Conservation (phyloP, 2,329 filamentous ascomycete species). For the Zymoseptoria pseudotritici region DNA sequence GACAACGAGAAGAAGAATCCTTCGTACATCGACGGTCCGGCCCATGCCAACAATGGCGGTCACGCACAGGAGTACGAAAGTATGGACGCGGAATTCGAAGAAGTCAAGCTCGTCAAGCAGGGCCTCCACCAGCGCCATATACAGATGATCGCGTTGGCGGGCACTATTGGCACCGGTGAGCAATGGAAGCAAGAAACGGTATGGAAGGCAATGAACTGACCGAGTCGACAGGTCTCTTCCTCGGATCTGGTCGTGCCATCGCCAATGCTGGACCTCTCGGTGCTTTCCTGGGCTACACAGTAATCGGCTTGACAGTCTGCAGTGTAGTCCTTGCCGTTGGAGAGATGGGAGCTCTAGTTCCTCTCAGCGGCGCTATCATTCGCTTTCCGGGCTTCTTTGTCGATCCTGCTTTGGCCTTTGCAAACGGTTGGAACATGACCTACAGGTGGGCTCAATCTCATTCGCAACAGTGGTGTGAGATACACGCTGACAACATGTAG, state of each 20-base stretch:
- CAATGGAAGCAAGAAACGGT: neutral
- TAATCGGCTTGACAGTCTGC: slow-evolving; percentile 9
- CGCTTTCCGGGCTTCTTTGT: slow-evolving; percentile 13
- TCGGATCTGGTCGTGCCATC: slow-evolving; percentile 31
- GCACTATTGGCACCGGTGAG: slow-evolving; percentile 29
- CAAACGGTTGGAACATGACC: slow-evolving; percentile 10
- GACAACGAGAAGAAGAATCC: neutral
- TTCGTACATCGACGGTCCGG: neutral
- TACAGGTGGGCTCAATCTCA: neutral
- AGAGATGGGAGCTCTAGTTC: slow-evolving; percentile 12
- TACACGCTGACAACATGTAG: neutral
- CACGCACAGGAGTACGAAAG: neutral
- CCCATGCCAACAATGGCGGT: neutral
- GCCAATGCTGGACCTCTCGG: slow-evolving; percentile 27
- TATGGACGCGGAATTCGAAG: slow-evolving; percentile 9
- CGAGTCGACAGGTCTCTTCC: slow-evolving; percentile 25
- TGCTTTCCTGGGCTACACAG: slow-evolving; percentile 11
- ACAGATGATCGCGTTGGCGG: slow-evolving; percentile 33
- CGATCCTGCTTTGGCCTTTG: slow-evolving; percentile 10
- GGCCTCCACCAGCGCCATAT: slow-evolving; percentile 14
- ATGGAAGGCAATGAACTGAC: neutral
- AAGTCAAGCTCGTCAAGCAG: slow-evolving; percentile 14
- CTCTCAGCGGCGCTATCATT: slow-evolving; percentile 9
- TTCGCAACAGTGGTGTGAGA: neutral
- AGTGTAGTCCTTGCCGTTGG: slow-evolving; percentile 11